A percentile compares a stretch with the other conserved stretches of the same genome.
Conservation (phyloP, 2,329 filamentous ascomycete species). For the Arthrobotrys megalospora region DNA sequence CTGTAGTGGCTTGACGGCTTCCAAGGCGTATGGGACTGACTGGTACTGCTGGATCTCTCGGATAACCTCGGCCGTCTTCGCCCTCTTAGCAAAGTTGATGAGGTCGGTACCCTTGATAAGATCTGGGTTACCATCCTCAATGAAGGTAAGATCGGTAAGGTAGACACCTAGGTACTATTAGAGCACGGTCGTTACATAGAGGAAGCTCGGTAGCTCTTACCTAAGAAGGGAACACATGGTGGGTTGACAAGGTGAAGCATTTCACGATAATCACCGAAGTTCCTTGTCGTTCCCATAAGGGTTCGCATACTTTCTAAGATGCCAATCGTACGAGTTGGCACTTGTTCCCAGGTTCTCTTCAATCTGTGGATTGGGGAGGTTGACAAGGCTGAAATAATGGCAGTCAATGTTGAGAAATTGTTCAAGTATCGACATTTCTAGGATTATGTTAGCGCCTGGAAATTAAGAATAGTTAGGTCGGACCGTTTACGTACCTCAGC, state of each 20-base stretch:
- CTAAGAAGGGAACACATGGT: slow-evolving; percentile 98
- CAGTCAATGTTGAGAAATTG: slow-evolving; percentile 97
- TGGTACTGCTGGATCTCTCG: slow-evolving; percentile 99
- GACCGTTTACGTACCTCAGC: slow-evolving; percentile 80
- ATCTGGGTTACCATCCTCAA: slow-evolving; percentile 97
- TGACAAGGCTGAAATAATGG: slow-evolving; percentile 94
- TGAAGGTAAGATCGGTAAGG: slow-evolving; percentile 96
- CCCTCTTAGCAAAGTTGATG: slow-evolving; percentile 98
- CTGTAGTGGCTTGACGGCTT: slow-evolving; percentile 90
- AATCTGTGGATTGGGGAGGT: slow-evolving; percentile 95
- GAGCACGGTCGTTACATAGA: not conserved
- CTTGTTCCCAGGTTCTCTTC: slow-evolving; percentile 93
- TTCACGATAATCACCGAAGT: slow-evolving; percentile 97
- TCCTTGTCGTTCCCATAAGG: slow-evolving; percentile 97
- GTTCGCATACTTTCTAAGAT: slow-evolving; percentile 91
- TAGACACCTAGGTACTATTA: slow-evolving; percentile 79
- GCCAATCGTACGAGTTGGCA: slow-evolving; percentile 84
- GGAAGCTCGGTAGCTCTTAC: slow-evolving; percentile 70
- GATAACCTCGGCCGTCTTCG: slow-evolving; percentile 98
- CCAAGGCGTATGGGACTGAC: slow-evolving; percentile 93
- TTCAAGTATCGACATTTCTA: slow-evolving; percentile 94
- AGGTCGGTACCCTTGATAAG: slow-evolving; percentile 95
- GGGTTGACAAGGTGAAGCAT: slow-evolving; percentile 92
- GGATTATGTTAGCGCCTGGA: slow-evolving; percentile 63
- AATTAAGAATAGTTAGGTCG: slow-evolving; percentile 31